Conservation (phyloP, 768 basidiomycete species). For the Filobasidium floriforme region DNA sequence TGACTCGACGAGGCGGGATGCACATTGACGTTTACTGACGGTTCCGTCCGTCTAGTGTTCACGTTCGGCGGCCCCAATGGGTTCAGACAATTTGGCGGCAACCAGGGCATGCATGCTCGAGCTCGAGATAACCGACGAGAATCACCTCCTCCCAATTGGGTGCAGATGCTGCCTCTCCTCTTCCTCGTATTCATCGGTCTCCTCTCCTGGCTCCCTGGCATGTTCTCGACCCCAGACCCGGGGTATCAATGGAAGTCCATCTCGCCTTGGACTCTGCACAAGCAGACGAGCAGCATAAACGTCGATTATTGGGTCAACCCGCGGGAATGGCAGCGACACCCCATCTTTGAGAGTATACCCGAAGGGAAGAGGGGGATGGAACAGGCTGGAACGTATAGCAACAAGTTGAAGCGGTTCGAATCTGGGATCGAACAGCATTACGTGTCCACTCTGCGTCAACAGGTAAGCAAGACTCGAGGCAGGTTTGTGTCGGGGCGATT, state of each 20-base stretch:
- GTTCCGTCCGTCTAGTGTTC: constrained; percentile 32
- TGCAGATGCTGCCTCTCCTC: constrained; percentile 76
- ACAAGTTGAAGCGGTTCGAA: constrained; percentile 61
- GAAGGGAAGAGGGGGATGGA: constrained; percentile 27
- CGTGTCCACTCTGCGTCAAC: constrained; percentile 59
- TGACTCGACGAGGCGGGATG: constrained; percentile 18
- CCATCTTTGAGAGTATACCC: constrained; percentile 53
- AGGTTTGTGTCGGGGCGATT: background rate
- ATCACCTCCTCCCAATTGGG: constrained; percentile 43
- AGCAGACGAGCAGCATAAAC: constrained; percentile 62
- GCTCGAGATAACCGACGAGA: constrained; percentile 47
- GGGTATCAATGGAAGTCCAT: constrained; percentile 62
- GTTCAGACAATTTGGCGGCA: constrained; percentile 49
- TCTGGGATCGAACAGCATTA: constrained; percentile 65
- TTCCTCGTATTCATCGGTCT: constrained; percentile 77
- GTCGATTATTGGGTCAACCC: constrained; percentile 79
- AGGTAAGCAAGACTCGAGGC: constrained; percentile 31
- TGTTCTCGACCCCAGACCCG: constrained; percentile 74
- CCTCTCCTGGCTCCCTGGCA: constrained; percentile 66
- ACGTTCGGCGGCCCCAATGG: constrained; percentile 46
- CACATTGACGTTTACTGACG: constrained; percentile 51
- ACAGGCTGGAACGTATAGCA: constrained; percentile 39
- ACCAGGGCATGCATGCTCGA: constrained; percentile 39
- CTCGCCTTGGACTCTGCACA: constrained; percentile 59
- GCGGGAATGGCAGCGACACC: constrained; percentile 67